Percentiles rank a stretch among this genome's conserved stretches.
Evolutionary conservation across 805 yeast species (phyloP).

Genomic region (Candida mattraensis): DNA sequence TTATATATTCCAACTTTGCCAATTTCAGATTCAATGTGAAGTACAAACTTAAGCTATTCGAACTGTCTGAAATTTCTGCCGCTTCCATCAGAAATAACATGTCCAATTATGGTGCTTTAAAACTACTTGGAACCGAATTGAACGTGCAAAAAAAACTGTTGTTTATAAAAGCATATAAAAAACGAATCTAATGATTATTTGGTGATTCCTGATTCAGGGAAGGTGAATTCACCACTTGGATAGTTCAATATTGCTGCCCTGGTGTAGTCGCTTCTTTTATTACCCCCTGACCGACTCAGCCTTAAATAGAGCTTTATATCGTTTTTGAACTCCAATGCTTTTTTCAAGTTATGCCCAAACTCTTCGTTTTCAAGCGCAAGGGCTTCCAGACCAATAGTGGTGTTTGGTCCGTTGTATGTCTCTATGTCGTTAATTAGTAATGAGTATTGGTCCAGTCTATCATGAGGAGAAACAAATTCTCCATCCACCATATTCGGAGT

Average conservation of each 20-base stretch:
- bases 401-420: constrained; percentile 56
- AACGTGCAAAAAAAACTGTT: constrained; percentile 42
- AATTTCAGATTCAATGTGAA: constrained; percentile 13
- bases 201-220: constrained; percentile 18
- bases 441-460: constrained; percentile 52
- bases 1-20: constrained; percentile 13
- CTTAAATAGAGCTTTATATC: constrained; percentile 51
- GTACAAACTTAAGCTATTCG: constrained; percentile 26
- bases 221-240: constrained; percentile 55
- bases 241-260: constrained; percentile 58
- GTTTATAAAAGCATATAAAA: constrained; percentile 34
- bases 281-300: constrained; percentile 42
- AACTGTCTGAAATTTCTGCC: constrained; percentile 11
- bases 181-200: constrained; percentile 7
- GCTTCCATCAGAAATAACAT: constrained; percentile 28
- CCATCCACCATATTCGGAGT: constrained; percentile 26
- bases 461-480: constrained; percentile 26
- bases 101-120: constrained; percentile 48
- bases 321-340: constrained; percentile 32
- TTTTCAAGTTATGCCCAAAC: constrained; percentile 31
- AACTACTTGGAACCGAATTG: constrained; percentile 47
- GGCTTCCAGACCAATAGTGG: constrained; percentile 42
- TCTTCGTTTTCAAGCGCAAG: constrained; percentile 34
- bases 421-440: constrained; percentile 79
- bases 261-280: constrained; percentile 57